Evolutionary conservation across 768 basidiomycete genomes (phyloP).

Genomic region (Collybia mongolica): DNA sequence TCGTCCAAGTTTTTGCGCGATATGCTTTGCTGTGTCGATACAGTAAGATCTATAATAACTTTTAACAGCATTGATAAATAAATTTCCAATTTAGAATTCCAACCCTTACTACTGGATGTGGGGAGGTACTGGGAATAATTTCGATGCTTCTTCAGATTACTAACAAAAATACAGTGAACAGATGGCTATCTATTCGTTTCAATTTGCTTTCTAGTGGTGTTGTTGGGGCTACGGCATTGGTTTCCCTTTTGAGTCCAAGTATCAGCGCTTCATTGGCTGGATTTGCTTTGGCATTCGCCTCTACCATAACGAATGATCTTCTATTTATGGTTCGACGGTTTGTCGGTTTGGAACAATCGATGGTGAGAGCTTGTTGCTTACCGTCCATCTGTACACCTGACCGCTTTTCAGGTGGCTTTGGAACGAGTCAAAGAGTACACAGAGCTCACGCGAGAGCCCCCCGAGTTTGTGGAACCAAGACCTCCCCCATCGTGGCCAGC

Average conservation of each 20-base stretch:
- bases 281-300: slow-evolving; percentile 83
- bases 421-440: slow-evolving; percentile 93
- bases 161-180: slow-evolving; percentile 56
- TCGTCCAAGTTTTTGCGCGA: slow-evolving; percentile 84
- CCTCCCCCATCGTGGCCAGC: slow-evolving; percentile 81
- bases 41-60: slow-evolving; percentile 42
- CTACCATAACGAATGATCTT: slow-evolving; percentile 70
- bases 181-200: slow-evolving; percentile 90
- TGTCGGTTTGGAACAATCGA: slow-evolving; percentile 87
- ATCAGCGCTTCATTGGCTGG: slow-evolving; percentile 84
- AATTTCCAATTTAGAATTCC: slow-evolving; percentile 33
- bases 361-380: slow-evolving; percentile 47
- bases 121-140: slow-evolving; percentile 53
- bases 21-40: slow-evolving; percentile 81
- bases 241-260: slow-evolving; percentile 63
- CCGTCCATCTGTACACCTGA: too few species aligned
- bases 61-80: neutral
- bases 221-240: slow-evolving; percentile 68
- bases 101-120: slow-evolving; percentile 92
- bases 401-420: slow-evolving; percentile 58
- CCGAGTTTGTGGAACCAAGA: slow-evolving; percentile 86
- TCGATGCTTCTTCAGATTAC: neutral
- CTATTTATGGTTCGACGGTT: slow-evolving; percentile 73
- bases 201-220: slow-evolving; percentile 74
- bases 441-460: slow-evolving; percentile 70